These are phyloP conservation scores for Diutina rugosa DNA, from an alignment of 1,139 yeast genomes.

Conservation along the genomic window DNA sequence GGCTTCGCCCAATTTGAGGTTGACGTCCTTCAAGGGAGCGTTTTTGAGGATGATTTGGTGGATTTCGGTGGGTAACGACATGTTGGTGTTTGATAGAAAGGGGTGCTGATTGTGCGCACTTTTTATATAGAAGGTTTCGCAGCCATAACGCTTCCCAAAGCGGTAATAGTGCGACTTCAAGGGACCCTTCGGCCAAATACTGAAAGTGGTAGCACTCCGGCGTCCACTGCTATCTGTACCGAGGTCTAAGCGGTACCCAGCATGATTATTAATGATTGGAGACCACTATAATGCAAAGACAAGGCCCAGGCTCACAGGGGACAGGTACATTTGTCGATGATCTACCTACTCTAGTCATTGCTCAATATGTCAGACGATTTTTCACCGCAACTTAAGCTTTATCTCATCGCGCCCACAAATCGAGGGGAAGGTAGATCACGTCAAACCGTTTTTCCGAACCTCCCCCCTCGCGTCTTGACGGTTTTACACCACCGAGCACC, in stretches of 20 bases:
- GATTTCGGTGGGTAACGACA: not conserved
- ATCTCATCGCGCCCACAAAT: too few relatives aligned
- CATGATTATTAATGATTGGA: not conserved
- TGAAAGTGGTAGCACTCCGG: not conserved
- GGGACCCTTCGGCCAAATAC: not conserved
- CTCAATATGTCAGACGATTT: too few relatives aligned
- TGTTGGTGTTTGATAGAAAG: not conserved
- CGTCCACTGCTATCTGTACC: not conserved
- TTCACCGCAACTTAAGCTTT: too few relatives aligned
- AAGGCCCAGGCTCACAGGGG: too few relatives aligned
- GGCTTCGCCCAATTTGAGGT: conserved; percentile 13
- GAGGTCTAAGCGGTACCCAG: not conserved
- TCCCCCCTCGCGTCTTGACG: too few relatives aligned
- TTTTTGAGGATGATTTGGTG: conserved; percentile 9
- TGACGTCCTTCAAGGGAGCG: conserved; percentile 10
- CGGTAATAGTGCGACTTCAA: not conserved
- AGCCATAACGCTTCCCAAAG: not conserved
- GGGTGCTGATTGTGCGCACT: not conserved
- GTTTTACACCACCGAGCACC: too few relatives aligned
- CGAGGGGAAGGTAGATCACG: too few relatives aligned
- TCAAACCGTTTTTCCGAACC: too few relatives aligned
- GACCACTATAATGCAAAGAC: too few relatives aligned
- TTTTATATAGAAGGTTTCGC: not conserved
- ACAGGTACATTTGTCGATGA: too few relatives aligned
- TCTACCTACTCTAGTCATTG: too few relatives aligned